Evolutionary conservation across 805 yeast species (phyloP).

Genomic region (Metschnikowia anglica): DNA sequence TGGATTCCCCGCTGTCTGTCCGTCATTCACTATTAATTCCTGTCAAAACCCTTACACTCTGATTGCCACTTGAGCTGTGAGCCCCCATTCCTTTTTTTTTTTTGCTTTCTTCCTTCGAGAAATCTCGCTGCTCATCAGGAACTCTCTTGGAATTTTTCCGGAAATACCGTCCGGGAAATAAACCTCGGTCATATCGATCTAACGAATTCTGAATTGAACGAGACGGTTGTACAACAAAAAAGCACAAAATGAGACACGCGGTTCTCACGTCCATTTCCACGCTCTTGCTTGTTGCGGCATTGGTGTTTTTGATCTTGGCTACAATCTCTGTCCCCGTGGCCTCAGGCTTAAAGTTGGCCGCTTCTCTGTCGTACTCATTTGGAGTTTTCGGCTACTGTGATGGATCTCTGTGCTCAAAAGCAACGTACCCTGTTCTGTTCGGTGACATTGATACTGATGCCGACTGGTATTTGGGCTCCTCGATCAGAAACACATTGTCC

Average conservation of each 20-base stretch:
- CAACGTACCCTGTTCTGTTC: conserved; percentile 47
- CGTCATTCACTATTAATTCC: too few relatives aligned
- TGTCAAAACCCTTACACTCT: too few relatives aligned
- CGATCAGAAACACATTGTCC: conserved; percentile 51
- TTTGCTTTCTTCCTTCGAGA: too few relatives aligned
- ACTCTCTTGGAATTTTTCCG: too few relatives aligned
- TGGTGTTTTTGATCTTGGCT: conserved; percentile 63
- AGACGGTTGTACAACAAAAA: neutral
- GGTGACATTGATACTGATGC: conserved; percentile 26
- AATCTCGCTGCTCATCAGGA: too few relatives aligned
- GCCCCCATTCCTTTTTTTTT: too few relatives aligned
- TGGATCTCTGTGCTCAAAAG: conserved; percentile 39
- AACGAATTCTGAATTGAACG: too few relatives aligned
- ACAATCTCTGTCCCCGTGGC: conserved; percentile 63
- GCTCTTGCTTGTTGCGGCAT: conserved; percentile 49
- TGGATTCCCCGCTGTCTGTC: neutral
- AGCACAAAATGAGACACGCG: conserved; percentile 14
- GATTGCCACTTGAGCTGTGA: too few relatives aligned
- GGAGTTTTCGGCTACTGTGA: conserved; percentile 71
- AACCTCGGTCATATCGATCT: too few relatives aligned
- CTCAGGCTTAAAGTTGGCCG: conserved; percentile 47
- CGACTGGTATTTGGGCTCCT: conserved; percentile 50
- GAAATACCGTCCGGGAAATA: too few relatives aligned
- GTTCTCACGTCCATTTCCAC: conserved; percentile 38
- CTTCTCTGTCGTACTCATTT: conserved; percentile 45